A percentile compares a stretch with the other conserved stretches of the same genome.
These are phyloP conservation scores for Ophryocystis elektroscirrha DNA, from an alignment of 169 alveolate genomes.

Conservation along the genomic window DNA sequence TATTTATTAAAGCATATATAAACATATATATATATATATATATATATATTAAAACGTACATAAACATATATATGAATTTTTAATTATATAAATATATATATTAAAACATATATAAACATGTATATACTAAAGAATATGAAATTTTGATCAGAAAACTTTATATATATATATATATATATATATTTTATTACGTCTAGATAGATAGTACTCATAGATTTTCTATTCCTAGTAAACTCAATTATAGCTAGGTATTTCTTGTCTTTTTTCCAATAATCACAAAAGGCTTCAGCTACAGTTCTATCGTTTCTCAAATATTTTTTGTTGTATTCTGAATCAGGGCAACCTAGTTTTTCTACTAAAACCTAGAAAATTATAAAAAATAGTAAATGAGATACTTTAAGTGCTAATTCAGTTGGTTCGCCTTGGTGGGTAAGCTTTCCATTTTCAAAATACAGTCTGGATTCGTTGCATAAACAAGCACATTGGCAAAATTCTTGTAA, in stretches of 20 bases:
- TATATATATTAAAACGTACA: no score
- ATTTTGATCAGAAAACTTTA: no score
- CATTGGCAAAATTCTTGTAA: constrained; percentile 27
- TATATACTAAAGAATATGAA: no score
- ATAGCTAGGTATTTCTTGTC: constrained; percentile 48
- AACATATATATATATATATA: no score
- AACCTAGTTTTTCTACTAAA: constrained; percentile 47
- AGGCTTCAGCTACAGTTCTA: background rate
- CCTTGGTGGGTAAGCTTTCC: constrained; percentile 24
- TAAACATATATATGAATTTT: no score
- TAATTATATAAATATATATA: no score
- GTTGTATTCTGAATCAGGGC: constrained; percentile 25
- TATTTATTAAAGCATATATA: no score
- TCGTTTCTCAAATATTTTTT: constrained; percentile 2
- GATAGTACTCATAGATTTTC: constrained; percentile 92
- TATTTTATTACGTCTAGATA: no score
- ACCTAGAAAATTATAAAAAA: constrained; percentile 14
- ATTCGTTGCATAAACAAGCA: constrained; percentile 35
- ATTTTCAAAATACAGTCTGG: constrained; percentile 21
- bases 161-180: constrained; percentile 29
- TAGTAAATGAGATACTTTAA: constrained; percentile 5
- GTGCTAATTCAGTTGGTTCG: constrained; percentile 65
- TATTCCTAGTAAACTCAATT: constrained; percentile 79
- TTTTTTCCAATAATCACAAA: constrained; percentile 21
- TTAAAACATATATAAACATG: no score